Conservation (phyloP, 2,329 filamentous ascomycete species). For the Colletotrichum limetticola region DNA sequence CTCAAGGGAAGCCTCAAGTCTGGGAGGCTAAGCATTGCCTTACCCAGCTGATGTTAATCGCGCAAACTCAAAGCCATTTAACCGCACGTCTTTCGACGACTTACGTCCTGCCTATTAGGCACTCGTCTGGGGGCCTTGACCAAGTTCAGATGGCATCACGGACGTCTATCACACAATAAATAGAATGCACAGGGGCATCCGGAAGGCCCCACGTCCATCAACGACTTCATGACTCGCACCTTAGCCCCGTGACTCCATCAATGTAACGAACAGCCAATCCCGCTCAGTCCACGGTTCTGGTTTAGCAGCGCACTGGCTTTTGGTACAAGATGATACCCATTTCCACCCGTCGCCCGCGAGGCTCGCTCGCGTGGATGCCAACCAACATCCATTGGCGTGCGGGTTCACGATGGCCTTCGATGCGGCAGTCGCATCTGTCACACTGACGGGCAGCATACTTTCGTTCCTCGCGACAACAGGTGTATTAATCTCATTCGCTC, state of each 20-base stretch:
- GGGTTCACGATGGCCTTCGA: conserved; percentile 34
- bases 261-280: conserved; percentile 21
- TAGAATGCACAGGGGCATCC: conserved; percentile 25
- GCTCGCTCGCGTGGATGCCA: conserved; percentile 15
- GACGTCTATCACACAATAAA: conserved; percentile 27
- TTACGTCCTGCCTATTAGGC: not conserved
- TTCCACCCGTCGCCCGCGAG: conserved; percentile 6
- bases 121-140: not conserved
- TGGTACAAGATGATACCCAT: conserved; percentile 34
- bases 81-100: not conserved
- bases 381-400: conserved; percentile 28
- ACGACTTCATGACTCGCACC: conserved; percentile 31
- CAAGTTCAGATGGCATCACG: conserved; percentile 25
- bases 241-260: conserved; percentile 21
- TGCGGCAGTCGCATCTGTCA: conserved; percentile 29
- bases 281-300: conserved; percentile 2
- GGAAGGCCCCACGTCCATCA: conserved; percentile 25
- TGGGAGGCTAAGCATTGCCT: not conserved
- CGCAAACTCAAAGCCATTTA: not conserved
- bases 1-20: not conserved
- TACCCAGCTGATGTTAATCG: not conserved
- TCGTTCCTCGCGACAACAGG: conserved; percentile 26
- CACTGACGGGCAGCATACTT: conserved; percentile 32
- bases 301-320: conserved; percentile 3
- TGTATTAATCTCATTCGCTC: conserved; percentile 28